Base-by-base conservation (phyloP, 352 stramenopile species). In the Albugo laibachii region DNA sequence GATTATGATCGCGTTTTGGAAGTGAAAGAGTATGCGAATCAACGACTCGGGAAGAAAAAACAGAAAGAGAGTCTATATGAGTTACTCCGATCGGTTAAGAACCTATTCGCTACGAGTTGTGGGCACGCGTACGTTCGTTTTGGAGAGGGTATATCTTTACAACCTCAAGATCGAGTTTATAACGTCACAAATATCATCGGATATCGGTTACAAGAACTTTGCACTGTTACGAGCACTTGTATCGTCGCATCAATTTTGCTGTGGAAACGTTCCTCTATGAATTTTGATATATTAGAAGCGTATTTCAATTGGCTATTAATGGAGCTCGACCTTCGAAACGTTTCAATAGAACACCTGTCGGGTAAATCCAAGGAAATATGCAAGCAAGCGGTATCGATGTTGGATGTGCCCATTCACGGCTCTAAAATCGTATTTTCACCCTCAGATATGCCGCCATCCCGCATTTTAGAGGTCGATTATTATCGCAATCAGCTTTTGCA, bases 1-100 rank as follows among this genome's bases (percentile, higher is more conserved):
- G 80, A 92, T 54, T 94, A 94, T 50, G 81, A 94, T 58, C 83
- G 86, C 34, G 74, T 88, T 8, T 83, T 86, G 50, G 81, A 94
- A 56, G 76, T 86, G 11, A 63, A 83, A 51, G 74, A 81, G 31
- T 94, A 94, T 50, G 73, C 74, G 2, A 81, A 84, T 48, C 77
- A 94, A 49, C 49, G 92, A 24, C 63, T 94, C 14, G 81, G 81
- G 40, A 84, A 83, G 21, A 68, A 75, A 15, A 94, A 94, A 57
- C 54, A 78, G 50, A 82, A 76, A 42, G 81, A 94, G 54, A 83
- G 66, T 39, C 65, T 92, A 14, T 49, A 47, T 19, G 77, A 65
- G 11, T 69, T 94, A 31, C 60, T 88, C 49, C 62, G 79, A 38
- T 87, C 78, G 18, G 55, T 89, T 11, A 74, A 59, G 53, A 68